These are phyloP conservation scores for Aspergillus baeticus DNA, from an alignment of 495 filamentous ascomycete species.

Conservation along the genomic window DNA sequence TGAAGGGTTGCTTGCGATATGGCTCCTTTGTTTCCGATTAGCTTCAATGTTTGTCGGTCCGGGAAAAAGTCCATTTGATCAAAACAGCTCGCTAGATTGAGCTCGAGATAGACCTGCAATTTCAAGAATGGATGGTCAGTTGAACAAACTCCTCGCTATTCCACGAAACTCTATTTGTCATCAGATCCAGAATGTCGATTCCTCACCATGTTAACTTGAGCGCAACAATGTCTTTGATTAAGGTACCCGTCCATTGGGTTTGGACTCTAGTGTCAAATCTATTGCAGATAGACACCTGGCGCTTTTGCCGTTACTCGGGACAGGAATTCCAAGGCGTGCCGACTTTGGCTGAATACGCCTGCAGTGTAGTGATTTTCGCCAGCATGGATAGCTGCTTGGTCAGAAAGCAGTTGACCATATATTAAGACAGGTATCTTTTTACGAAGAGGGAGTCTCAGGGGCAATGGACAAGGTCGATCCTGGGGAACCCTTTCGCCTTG, in stretches of 20 bases:
- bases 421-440: too few relatives aligned
- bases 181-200: neutral
- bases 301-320: neutral
- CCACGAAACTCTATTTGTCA: neutral
- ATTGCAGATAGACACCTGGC: neutral
- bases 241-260: too few relatives aligned
- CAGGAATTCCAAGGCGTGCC: neutral
- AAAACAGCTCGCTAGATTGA: neutral
- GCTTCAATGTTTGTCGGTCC: neutral
- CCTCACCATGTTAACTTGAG: neutral
- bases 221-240: too few relatives aligned
- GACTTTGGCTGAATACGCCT: neutral
- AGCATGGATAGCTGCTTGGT: too few relatives aligned
- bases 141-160: neutral
- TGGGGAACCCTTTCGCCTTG: neutral
- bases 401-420: too few relatives aligned
- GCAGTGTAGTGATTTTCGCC: too few relatives aligned
- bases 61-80: neutral
- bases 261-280: too few relatives aligned
- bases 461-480: neutral
- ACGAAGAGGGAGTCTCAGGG: neutral
- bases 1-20: neutral
- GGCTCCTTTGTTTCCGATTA: neutral
- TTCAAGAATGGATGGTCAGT: constrained; percentile 7
- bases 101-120: neutral